A percentile compares a stretch with the other conserved stretches of the same genome.
phyloP scores from a whole-genome alignment of 192 early-diverging fungal species.

The Pecoramyces ruminantium region DNA sequence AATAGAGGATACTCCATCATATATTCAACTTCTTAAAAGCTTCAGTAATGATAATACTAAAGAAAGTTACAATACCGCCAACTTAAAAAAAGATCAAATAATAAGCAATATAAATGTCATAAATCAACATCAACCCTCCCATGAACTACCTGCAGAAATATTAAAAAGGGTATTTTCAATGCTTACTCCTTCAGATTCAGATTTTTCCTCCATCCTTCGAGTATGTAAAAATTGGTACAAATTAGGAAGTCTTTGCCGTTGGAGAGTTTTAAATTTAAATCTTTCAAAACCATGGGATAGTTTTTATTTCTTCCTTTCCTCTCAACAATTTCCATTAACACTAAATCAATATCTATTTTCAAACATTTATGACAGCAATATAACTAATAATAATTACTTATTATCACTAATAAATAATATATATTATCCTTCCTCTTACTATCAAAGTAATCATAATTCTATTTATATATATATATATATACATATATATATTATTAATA shows the following conservation, averaged over 20 bases:
- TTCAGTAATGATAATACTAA: not conserved
- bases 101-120: too few relatives aligned
- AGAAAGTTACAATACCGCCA: too few relatives aligned
- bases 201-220: not conserved
- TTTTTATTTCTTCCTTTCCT: not conserved
- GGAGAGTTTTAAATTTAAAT: not conserved
- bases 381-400: too few relatives aligned
- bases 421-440: too few relatives aligned
- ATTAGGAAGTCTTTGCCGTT: not conserved
- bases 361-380: too few relatives aligned
- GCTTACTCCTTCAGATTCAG: not conserved
- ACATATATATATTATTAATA: too few relatives aligned
- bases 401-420: too few relatives aligned
- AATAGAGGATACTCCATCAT: not conserved
- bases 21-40: not conserved
- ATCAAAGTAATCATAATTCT: too few relatives aligned
- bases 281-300: not conserved
- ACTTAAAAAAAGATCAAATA: too few relatives aligned
- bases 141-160: not conserved
- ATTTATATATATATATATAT: too few relatives aligned
- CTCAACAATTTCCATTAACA: not conserved
- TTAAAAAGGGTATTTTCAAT: not conserved
- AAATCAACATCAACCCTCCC: too few relatives aligned
- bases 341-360: not conserved
- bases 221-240: not conserved